A percentile compares a stretch with the other conserved stretches of the same genome.
Evolutionary conservation across 1,284 basidiomycete genomes (phyloP).

Genomic region (Rhodotorula mucilaginosa): DNA sequence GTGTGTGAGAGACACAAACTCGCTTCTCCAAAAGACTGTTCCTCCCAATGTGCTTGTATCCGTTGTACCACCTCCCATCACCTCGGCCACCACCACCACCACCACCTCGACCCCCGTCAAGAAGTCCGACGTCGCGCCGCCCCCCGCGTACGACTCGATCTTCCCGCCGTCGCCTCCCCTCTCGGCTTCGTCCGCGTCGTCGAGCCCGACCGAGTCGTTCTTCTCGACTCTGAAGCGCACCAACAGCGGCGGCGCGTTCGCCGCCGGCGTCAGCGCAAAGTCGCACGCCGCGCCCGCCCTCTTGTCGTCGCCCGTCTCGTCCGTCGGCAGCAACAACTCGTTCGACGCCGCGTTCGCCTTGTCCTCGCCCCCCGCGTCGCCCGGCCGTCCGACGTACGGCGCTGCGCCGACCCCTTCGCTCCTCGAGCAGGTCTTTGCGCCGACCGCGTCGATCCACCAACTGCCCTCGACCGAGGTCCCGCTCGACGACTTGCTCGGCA

Average conservation of each 20-base stretch:
- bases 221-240: not conserved
- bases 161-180: conserved; percentile 37
- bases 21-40: not conserved
- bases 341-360: not conserved
- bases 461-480: conserved; percentile 24
- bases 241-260: too few relatives aligned
- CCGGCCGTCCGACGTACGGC: not conserved
- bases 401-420: conserved; percentile 1
- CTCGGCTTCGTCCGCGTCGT: conserved; percentile 19
- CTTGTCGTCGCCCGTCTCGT: conserved; percentile 23
- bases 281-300: conserved; percentile 11
- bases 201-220: conserved; percentile 17
- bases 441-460: conserved; percentile 28
- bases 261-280: conserved; percentile 4
- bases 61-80: conserved; percentile 4
- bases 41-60: conserved; percentile 2
- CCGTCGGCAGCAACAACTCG: not conserved
- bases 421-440: conserved; percentile 33
- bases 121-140: not conserved
- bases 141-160: conserved; percentile 33
- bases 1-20: conserved; percentile 26
- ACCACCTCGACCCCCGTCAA: conserved; percentile 7
- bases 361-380: conserved; percentile 6
- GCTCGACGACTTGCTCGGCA: conserved; percentile 24
- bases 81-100: conserved; percentile 17